These are phyloP conservation scores for Schrenkiella parvula DNA, from an alignment of 345 rosid species.

Conservation along the genomic window DNA sequence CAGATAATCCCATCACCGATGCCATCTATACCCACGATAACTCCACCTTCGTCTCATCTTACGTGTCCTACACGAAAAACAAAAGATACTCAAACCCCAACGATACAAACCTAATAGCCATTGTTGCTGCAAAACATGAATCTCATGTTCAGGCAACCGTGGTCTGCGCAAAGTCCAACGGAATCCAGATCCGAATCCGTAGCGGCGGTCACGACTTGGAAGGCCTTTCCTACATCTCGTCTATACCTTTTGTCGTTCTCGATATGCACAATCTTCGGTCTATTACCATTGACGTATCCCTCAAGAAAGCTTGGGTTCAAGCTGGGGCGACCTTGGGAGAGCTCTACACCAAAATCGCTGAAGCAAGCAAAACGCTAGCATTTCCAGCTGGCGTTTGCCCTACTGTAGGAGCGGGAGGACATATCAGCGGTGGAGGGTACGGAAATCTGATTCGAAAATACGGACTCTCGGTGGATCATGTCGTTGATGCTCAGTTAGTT, in stretches of 20 bases:
- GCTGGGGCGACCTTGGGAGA: conserved; percentile 54
- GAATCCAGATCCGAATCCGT: conserved; percentile 20
- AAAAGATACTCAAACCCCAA: conserved; percentile 4
- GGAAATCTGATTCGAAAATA: conserved; percentile 50
- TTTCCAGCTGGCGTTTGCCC: conserved; percentile 46
- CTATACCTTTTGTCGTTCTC: conserved; percentile 29
- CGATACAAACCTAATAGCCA: conserved; percentile 11
- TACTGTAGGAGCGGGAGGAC: conserved; percentile 45
- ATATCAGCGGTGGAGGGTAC: conserved; percentile 46
- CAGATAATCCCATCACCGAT: background rate
- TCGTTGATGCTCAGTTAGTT: conserved; percentile 46
- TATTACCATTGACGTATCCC: conserved; percentile 27
- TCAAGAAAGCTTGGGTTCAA: conserved; percentile 43
- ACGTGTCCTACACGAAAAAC: conserved; percentile 5
- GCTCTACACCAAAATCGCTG: conserved; percentile 39
- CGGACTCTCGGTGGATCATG: conserved; percentile 48
- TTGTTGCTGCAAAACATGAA: conserved; percentile 13
- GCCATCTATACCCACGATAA: background rate
- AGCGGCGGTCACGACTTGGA: conserved; percentile 34
- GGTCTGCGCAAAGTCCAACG: conserved; percentile 21
- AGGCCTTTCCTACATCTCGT: conserved; percentile 22
- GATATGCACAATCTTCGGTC: conserved; percentile 42
- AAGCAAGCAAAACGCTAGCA: conserved; percentile 39
- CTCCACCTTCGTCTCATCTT: conserved; percentile 3
- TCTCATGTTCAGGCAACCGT: conserved; percentile 32